Evolutionary conservation across 148 eudicot genomes (phyloP).

Genomic region (Amaranthus palmeri): DNA sequence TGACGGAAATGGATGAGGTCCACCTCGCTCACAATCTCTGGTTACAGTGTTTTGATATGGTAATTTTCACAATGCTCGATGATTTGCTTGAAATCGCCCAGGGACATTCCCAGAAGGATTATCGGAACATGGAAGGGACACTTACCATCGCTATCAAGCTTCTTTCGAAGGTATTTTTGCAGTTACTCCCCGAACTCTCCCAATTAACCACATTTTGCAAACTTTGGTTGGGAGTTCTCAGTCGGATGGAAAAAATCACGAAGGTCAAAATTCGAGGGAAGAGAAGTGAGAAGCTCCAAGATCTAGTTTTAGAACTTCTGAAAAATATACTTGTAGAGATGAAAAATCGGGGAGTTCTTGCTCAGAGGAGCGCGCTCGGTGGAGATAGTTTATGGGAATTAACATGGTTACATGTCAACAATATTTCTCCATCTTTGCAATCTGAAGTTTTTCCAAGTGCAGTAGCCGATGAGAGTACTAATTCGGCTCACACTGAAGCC

Average conservation of each 20-base stretch:
- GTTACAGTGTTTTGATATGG: slow-evolving; percentile 74
- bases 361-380: slow-evolving; percentile 48
- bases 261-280: slow-evolving; percentile 67
- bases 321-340: slow-evolving; percentile 57
- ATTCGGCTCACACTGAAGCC: slow-evolving; percentile 20
- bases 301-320: slow-evolving; percentile 57
- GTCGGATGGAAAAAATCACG: slow-evolving; percentile 64
- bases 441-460: slow-evolving; percentile 46
- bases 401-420: slow-evolving; percentile 75
- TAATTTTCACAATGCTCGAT: slow-evolving; percentile 67
- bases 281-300: slow-evolving; percentile 69
- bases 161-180: slow-evolving; percentile 54
- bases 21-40: slow-evolving; percentile 46
- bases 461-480: slow-evolving; percentile 11
- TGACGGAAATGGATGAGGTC: slow-evolving; percentile 49
- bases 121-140: slow-evolving; percentile 73
- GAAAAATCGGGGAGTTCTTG: slow-evolving; percentile 59
- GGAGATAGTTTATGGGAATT: slow-evolving; percentile 72
- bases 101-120: slow-evolving; percentile 66
- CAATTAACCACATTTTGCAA: slow-evolving; percentile 60
- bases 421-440: slow-evolving; percentile 57
- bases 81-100: slow-evolving; percentile 62
- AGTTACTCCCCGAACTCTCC: slow-evolving; percentile 47
- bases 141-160: slow-evolving; percentile 52
- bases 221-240: slow-evolving; percentile 66